Evolutionary conservation across 169 alveolate species (phyloP), one percentile per base, ranked within the genome.

Genomic region (Cryptosporidium baileyi): DNA sequence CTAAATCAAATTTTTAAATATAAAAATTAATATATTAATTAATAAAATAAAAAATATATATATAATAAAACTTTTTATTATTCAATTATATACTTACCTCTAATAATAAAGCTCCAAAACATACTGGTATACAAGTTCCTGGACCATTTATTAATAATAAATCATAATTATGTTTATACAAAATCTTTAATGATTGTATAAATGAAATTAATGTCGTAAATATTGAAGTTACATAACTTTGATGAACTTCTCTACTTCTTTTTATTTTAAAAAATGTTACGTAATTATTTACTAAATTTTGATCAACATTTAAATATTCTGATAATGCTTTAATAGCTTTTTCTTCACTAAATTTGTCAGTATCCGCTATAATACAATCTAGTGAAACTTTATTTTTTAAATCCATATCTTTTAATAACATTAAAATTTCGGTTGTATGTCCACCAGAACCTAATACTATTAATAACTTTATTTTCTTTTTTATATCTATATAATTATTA

Each of bases 391-490:
- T 91, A 80, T 93, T 90, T 54, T 63, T 54, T 36, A 89, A 89
- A 62, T 85, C 82, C 74, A 90, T 52, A 45, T 89, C 80, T 61
- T 80, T 74, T 51, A 94, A 49, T 82, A 89, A 67, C 57, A 81
- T 80, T 40, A 91, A 81, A 65, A 93, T 90, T 63, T 94, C 97
- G 3, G 94, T 89, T 1, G 97, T 94, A 79, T 94, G 97, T 0
- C 97, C 97, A 15, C 97, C 97, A 52, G 94, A 90, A 9, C 97
- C 97, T 62, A 94, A 81, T 36, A 94, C 91, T 15, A 90, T 67
- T 91, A 94, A 81, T 43, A 94, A 41, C 60, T 57, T 57, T 13
- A 74, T 41, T 38, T 57, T 74, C 32, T 41, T 32, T 3, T 30
- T 28, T 22, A 32, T 36, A 24, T 24, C 30, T 22, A 7, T 26